Percentiles rank a stretch among this genome's conserved stretches.
phyloP scores from a whole-genome alignment of 192 early-diverging fungal genomes.

The Diversispora epigaea region DNA sequence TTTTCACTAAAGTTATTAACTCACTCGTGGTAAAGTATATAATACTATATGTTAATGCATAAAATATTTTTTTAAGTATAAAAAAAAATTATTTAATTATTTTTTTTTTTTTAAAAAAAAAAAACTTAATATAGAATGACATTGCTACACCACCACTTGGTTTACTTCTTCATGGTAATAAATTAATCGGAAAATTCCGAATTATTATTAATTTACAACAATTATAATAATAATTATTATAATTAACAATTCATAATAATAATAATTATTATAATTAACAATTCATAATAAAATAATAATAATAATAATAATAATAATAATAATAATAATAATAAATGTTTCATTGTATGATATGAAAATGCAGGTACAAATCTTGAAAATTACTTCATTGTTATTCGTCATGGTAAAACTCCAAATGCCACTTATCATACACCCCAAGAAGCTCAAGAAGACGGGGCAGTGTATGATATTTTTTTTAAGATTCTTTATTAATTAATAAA shows the following conservation, averaged over 20 bases:
- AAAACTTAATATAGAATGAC: slow-evolving; percentile 28
- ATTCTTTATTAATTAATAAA: not conserved
- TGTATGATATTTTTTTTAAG: slow-evolving; percentile 21
- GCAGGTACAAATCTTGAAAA: slow-evolving; percentile 45
- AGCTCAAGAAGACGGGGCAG: slow-evolving; percentile 44
- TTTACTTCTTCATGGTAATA: slow-evolving; percentile 44
- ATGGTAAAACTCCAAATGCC: not conserved
- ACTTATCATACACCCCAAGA: slow-evolving; percentile 35
- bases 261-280: not conserved
- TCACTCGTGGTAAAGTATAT: slow-evolving; percentile 35
- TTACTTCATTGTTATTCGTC: slow-evolving; percentile 44
- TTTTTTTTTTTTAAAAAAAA: not conserved
- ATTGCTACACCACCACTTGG: slow-evolving; percentile 47
- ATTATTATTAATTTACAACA: no score
- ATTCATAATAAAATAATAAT: not conserved
- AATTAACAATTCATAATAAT: not conserved
- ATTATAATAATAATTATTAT: not conserved
- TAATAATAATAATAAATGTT: not conserved
- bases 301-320: no score
- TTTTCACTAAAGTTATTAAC: slow-evolving; percentile 39
- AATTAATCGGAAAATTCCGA: not conserved
- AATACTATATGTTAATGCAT: not conserved
- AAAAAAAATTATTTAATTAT: not conserved
- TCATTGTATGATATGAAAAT: not conserved
- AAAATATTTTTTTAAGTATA: not conserved